Percentiles rank a stretch among this genome's conserved stretches.
These are phyloP conservation scores for Neurospora intermedia DNA, from an alignment of 495 filamentous ascomycete genomes.

Conservation along the genomic window DNA sequence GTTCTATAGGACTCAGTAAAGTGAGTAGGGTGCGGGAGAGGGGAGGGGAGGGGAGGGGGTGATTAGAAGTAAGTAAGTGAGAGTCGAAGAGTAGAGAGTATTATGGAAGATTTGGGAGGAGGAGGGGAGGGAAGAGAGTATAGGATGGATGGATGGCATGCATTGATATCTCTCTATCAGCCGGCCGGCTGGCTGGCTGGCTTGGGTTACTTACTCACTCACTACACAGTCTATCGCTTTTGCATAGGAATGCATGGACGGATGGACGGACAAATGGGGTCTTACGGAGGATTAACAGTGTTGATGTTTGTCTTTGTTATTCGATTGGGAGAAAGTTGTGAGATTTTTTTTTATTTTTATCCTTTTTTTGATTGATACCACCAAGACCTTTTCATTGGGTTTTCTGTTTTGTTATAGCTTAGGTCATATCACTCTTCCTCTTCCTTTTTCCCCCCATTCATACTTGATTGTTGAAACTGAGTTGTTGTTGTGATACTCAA, in stretches of 20 bases:
- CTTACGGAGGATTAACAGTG: neutral
- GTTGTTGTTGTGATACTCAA: neutral
- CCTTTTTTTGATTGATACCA: neutral
- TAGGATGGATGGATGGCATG: neutral
- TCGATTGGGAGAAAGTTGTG: neutral
- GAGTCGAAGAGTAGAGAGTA: neutral
- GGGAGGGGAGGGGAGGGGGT: neutral
- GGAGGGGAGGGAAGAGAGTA: neutral
- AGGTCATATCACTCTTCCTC: neutral
- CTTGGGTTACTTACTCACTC: neutral
- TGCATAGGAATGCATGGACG: neutral
- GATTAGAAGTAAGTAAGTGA: neutral
- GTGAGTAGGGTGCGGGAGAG: slow-evolving; percentile 24
- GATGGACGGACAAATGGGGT: neutral
- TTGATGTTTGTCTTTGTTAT: neutral
- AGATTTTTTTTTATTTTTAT: neutral
- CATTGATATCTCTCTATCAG: neutral
- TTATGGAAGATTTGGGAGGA: neutral
- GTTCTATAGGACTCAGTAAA: slow-evolving; percentile 68
- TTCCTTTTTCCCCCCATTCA: neutral
- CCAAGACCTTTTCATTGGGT: neutral
- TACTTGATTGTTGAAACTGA: neutral
- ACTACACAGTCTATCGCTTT: neutral
- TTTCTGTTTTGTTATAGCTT: neutral
- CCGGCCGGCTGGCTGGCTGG: neutral